A percentile compares a stretch with the other conserved stretches of the same genome.
These are phyloP conservation scores for Beauveria pseudobassiana DNA, from an alignment of 2,329 filamentous ascomycete species.

Conservation along the genomic window DNA sequence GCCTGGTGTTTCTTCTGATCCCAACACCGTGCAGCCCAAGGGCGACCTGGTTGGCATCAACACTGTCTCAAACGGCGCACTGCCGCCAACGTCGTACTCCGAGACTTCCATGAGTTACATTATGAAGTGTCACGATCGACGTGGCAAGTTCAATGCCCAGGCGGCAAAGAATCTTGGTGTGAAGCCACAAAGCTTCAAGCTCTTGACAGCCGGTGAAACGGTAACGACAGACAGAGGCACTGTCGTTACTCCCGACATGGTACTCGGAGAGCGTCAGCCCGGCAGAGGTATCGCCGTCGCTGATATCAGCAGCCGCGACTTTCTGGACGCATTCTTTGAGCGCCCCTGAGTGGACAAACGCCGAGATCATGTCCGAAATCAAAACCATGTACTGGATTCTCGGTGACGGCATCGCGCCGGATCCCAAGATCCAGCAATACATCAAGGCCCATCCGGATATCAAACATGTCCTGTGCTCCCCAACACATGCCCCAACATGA, in stretches of 20 bases:
- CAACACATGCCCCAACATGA: conserved; percentile 67
- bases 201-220: conserved; percentile 54
- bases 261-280: conserved; percentile 58
- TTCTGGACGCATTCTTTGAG: conserved; percentile 61
- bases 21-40: not conserved
- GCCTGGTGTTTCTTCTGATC: conserved; percentile 23
- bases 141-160: conserved; percentile 70
- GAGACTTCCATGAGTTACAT: conserved; percentile 77
- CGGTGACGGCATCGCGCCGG: conserved; percentile 54
- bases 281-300: conserved; percentile 73
- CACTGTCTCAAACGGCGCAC: conserved; percentile 21
- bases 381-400: conserved; percentile 74
- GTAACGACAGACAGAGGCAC: conserved; percentile 58
- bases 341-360: conserved; percentile 65
- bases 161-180: conserved; percentile 61
- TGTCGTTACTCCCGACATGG: conserved; percentile 77
- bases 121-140: conserved; percentile 63
- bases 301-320: conserved; percentile 65
- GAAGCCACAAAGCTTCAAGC: conserved; percentile 45
- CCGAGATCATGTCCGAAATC: conserved; percentile 59
- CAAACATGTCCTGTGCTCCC: conserved; percentile 71
- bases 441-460: conserved; percentile 53
- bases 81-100: conserved; percentile 63
- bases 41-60: conserved; percentile 14
- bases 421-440: conserved; percentile 55